These are phyloP conservation scores for Magnolia sinica DNA, from an alignment of 164 flowering plant species.

Conservation along the genomic window DNA sequence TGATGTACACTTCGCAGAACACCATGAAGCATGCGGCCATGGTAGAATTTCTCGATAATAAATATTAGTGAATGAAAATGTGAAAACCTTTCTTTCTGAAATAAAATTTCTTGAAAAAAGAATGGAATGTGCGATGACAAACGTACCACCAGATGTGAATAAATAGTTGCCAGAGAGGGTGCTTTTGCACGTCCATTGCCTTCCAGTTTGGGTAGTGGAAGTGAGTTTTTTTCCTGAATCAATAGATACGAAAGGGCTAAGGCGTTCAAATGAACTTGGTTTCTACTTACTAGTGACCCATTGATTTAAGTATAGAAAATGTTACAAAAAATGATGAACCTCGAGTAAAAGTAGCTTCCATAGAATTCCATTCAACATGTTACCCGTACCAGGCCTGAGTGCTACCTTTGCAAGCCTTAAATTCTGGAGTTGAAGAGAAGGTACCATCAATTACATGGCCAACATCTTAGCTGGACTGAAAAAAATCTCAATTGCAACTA, in stretches of 20 bases:
- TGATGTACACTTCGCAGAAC: no score
- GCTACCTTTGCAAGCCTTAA: conserved; percentile 85
- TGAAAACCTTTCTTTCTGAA: neutral
- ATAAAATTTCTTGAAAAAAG: neutral
- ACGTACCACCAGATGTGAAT: conserved; percentile 96
- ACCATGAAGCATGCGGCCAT: no score
- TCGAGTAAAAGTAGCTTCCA: conserved; percentile 69
- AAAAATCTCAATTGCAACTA: no score
- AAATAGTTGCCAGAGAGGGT: conserved; percentile 79
- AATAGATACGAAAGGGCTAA: conserved; percentile 2
- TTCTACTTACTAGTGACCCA: neutral
- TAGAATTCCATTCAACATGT: conserved; percentile 84
- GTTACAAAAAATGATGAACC: conserved; percentile 35
- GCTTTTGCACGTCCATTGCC: conserved; percentile 86
- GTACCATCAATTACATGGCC: neutral
- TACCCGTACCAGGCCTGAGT: conserved; percentile 93
- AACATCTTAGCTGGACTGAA: neutral
- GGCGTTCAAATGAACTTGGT: neutral
- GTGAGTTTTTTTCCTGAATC: conserved; percentile 57
- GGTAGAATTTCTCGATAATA: no score
- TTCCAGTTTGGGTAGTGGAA: conserved; percentile 76
- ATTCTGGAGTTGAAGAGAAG: conserved; percentile 44
- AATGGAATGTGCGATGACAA: neutral
- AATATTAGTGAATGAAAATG: no score
- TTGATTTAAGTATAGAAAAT: neutral